Evolutionary conservation across 805 yeast species (phyloP).

Genomic region (Pichia cephalocereana): DNA sequence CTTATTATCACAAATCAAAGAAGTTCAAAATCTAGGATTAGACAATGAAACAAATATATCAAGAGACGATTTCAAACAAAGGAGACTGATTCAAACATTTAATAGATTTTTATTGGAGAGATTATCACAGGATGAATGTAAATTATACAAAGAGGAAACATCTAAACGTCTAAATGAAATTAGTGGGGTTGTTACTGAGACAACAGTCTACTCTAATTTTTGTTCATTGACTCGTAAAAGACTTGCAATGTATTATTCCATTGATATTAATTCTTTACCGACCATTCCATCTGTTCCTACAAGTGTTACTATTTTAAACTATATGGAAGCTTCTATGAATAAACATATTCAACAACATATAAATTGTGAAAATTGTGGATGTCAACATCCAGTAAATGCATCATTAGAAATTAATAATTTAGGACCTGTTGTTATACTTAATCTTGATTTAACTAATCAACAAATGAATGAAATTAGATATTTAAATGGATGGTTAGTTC

Average conservation of each 20-base stretch:
- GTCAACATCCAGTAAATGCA: constrained; percentile 46
- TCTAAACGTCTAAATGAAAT: constrained; percentile 20
- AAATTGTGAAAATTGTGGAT: constrained; percentile 43
- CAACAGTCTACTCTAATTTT: constrained; percentile 31
- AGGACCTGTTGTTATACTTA: constrained; percentile 59
- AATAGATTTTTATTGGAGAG: constrained; percentile 49
- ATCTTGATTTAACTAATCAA: constrained; percentile 44
- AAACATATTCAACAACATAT: constrained; percentile 40
- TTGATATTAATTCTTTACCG: constrained; percentile 32
- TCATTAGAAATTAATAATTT: constrained; percentile 40
- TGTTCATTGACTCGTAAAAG: constrained; percentile 31
- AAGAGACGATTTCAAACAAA: constrained; percentile 35
- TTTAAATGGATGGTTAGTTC: constrained; percentile 49
- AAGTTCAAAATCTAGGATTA: constrained; percentile 45
- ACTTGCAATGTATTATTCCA: constrained; percentile 28
- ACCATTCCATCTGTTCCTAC: constrained; percentile 26
- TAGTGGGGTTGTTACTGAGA: constrained; percentile 35
- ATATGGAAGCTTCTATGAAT: constrained; percentile 54
- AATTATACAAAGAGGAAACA: constrained; percentile 17
- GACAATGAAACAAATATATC: constrained; percentile 40
- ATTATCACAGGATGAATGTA: constrained; percentile 40
- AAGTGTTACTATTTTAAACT: constrained; percentile 38
- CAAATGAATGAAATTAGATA: constrained; percentile 45
- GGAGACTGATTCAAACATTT: constrained; percentile 42
- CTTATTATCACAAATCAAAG: constrained; percentile 37